These are phyloP conservation scores for Ceratocystiopsis minuta DNA, from an alignment of 2,329 filamentous ascomycete species.

Conservation along the genomic window DNA sequence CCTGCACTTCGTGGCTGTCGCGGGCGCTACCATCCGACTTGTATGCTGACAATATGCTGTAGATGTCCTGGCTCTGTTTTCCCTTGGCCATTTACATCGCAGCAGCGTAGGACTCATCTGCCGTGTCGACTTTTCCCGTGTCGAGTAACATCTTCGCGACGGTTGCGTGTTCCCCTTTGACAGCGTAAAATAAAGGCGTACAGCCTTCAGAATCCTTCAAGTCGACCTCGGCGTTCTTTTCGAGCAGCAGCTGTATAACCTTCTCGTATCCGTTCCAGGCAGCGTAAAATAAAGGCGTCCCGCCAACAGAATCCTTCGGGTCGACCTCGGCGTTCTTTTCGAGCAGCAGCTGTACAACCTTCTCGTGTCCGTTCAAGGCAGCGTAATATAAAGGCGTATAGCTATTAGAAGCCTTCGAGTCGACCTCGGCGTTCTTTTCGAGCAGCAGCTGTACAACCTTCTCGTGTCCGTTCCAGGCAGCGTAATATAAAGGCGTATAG, in stretches of 20 bases:
- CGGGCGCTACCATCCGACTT: too few relatives aligned
- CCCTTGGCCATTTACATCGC: too few relatives aligned
- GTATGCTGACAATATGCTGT: too few relatives aligned
- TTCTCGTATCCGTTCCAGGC: background rate
- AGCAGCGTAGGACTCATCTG: too few relatives aligned
- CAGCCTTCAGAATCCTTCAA: background rate
- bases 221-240: background rate
- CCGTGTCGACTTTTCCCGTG: too few relatives aligned
- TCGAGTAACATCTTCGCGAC: too few relatives aligned
- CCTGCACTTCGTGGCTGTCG: too few relatives aligned
- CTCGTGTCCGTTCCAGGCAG: background rate
- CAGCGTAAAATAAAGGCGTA: background rate
- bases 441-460: background rate
- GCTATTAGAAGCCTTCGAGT: background rate
- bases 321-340: background rate
- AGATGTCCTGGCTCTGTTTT: too few relatives aligned
- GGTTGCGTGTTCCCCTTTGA: background rate
- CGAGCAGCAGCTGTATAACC: background rate
- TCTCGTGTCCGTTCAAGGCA: background rate
- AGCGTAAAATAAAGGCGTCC: background rate
- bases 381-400: background rate
- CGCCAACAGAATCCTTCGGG: background rate
- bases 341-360: background rate
- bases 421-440: background rate
- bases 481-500: background rate